Percentiles rank a stretch among this genome's conserved stretches.
phyloP scores from a whole-genome alignment of 1,284 basidiomycete genomes.

The Fomitiporia mediterranea region DNA sequence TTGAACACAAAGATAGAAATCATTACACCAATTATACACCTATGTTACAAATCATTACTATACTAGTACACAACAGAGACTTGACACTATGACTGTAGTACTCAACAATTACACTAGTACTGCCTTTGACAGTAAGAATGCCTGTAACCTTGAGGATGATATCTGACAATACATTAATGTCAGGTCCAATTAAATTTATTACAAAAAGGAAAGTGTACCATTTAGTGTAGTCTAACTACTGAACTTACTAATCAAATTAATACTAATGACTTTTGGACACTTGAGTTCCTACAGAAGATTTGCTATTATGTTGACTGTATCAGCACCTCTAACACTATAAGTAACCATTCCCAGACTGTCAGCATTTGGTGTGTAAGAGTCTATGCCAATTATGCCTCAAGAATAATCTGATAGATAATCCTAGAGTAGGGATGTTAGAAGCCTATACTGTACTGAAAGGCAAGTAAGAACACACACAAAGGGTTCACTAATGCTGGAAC shows the following conservation, averaged over 20 bases:
- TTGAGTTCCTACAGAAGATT: conserved; percentile 98
- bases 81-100: conserved; percentile 94
- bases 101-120: conserved; percentile 95
- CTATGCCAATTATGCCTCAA: conserved; percentile 99
- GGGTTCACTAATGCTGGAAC: conserved; percentile 25
- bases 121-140: conserved; percentile 96
- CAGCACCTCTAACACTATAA: conserved; percentile 98
- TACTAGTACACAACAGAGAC: conserved; percentile 96
- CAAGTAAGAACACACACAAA: conserved; percentile 4
- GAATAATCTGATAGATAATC: conserved; percentile 96
- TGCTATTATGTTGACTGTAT: conserved; percentile 99
- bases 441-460: conserved; percentile 83
- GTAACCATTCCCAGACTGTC: conserved; percentile 99
- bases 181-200: conserved; percentile 8
- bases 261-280: conserved; percentile 98
- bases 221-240: conserved; percentile 97
- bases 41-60: conserved; percentile 99
- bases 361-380: conserved; percentile 99
- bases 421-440: conserved; percentile 99
- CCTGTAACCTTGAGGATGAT: conserved; percentile 97
- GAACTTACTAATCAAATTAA: conserved; percentile 95
- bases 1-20: conserved; percentile 99
- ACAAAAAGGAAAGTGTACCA: conserved; percentile 45
- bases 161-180: conserved; percentile 42
- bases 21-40: conserved; percentile 99